Percentiles rank a stretch among this genome's conserved stretches.
Evolutionary conservation across 306 rosid species (phyloP).

Genomic region (Delonix regia): DNA sequence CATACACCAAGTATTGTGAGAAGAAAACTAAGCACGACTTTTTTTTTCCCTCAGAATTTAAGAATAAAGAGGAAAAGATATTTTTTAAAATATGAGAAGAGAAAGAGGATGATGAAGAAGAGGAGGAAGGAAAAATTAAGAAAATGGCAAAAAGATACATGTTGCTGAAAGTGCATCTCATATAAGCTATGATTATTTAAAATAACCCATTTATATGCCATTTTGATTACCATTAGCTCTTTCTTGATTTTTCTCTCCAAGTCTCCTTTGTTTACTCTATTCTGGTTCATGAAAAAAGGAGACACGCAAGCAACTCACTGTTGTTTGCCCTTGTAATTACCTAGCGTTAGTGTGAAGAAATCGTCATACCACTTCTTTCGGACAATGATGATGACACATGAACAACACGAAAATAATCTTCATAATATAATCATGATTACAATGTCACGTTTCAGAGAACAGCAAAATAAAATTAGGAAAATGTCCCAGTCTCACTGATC

Average conservation of each 20-base stretch:
- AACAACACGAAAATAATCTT: conserved; percentile 23
- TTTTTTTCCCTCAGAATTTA: too few species aligned
- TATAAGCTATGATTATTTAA: not conserved
- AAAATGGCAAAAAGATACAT: not conserved
- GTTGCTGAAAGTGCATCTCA: conserved; percentile 23
- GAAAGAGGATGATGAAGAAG: conserved; percentile 6
- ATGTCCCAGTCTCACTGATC: conserved; percentile 31
- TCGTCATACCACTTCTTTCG: not conserved
- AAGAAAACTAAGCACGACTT: not conserved
- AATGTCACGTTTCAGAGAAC: conserved; percentile 23
- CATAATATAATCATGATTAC: conserved; percentile 9
- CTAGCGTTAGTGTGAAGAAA: not conserved
- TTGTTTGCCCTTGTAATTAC: not conserved
- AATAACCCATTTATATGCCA: not conserved
- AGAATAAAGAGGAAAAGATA: not conserved
- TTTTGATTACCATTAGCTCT: not conserved
- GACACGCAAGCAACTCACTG: not conserved
- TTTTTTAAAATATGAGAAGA: not conserved
- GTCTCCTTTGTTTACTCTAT: not conserved
- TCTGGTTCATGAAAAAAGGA: conserved; percentile 15
- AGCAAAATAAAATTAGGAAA: conserved; percentile 27
- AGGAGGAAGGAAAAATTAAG: not conserved
- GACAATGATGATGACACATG: conserved; percentile 33
- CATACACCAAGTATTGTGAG: not conserved
- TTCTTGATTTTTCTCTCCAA: not conserved